phyloP scores from a whole-genome alignment of 441 rosid genomes.

The Metrosideros polymorpha region DNA sequence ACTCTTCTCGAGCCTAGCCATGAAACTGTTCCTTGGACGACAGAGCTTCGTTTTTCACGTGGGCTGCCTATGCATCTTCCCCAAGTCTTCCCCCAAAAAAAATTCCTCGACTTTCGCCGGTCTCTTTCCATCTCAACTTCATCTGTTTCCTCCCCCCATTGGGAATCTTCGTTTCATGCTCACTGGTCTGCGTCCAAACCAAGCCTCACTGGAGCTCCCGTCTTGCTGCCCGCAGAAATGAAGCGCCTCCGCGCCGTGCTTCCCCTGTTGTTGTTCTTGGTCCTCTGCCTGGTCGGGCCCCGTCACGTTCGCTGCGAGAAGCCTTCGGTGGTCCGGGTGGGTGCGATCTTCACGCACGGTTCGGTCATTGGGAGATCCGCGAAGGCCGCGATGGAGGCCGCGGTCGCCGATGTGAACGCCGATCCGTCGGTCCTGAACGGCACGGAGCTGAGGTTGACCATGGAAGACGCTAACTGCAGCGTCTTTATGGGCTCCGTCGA shows the following conservation, averaged over 20 bases:
- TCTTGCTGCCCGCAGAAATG: neutral
- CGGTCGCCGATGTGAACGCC: constrained; percentile 53
- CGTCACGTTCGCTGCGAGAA: constrained; percentile 25
- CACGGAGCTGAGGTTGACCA: constrained; percentile 33
- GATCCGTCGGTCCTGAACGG: constrained; percentile 44
- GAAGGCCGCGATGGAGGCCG: constrained; percentile 60
- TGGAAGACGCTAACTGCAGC: constrained; percentile 44
- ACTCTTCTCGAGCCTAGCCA: neutral
- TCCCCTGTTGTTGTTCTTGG: neutral
- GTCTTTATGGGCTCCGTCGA: constrained; percentile 59
- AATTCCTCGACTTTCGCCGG: neutral
- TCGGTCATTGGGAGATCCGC: constrained; percentile 81
- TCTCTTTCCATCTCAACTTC: neutral
- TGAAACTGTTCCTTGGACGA: neutral
- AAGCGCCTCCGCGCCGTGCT: neutral
- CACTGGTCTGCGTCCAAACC: neutral
- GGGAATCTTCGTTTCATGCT: neutral
- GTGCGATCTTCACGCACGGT: constrained; percentile 57
- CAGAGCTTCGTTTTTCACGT: neutral
- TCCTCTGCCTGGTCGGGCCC: neutral
- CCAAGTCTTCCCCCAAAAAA: neutral
- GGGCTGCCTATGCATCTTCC: neutral
- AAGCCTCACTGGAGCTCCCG: neutral
- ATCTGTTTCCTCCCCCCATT: neutral
- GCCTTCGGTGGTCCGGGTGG: constrained; percentile 50